Evolutionary conservation across 345 rosid genomes (phyloP).

Genomic region (Eutrema heterophyllum): DNA sequence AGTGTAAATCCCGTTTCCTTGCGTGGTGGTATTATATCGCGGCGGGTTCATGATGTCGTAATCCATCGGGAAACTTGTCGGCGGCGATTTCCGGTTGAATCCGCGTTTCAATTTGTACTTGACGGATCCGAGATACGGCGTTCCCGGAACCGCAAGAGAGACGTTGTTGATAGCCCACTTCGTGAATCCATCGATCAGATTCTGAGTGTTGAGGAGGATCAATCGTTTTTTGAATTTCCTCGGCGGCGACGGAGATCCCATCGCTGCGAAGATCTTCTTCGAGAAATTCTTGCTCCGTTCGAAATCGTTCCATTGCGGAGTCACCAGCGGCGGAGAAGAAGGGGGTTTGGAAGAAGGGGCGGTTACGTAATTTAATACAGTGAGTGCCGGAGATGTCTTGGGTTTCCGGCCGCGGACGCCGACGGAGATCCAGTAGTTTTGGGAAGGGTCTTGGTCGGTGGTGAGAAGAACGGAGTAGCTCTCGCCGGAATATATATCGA

Average conservation of each 20-base stretch:
- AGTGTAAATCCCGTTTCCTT: constrained; percentile 51
- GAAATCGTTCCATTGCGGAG: constrained; percentile 66
- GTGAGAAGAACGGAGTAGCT: constrained; percentile 66
- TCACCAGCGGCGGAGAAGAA: constrained; percentile 42
- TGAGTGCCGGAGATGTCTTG: constrained; percentile 50
- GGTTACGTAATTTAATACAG: constrained; percentile 49
- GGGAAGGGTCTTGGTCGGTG: constrained; percentile 46
- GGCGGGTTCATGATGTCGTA: constrained; percentile 57
- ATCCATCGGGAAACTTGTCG: constrained; percentile 30
- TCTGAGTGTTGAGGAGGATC: constrained; percentile 72
- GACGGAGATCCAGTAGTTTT: constrained; percentile 54
- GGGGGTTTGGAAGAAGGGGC: constrained; percentile 41
- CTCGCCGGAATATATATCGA: constrained; percentile 81
- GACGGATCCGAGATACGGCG: constrained; percentile 78
- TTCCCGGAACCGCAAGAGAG: constrained; percentile 49
- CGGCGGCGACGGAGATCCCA: constrained; percentile 49
- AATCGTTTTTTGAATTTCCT: constrained; percentile 30
- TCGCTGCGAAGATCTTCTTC: constrained; percentile 32
- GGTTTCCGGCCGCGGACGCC: constrained; percentile 62
- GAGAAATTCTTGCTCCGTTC: constrained; percentile 46
- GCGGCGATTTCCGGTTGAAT: constrained; percentile 43
- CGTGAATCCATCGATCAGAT: constrained; percentile 39
- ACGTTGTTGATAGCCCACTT: constrained; percentile 81
- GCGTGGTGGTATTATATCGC: constrained; percentile 39
- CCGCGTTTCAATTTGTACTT: constrained; percentile 38